Conservation (phyloP, 805 yeast species). For the Ascoidea rubescens region DNA sequence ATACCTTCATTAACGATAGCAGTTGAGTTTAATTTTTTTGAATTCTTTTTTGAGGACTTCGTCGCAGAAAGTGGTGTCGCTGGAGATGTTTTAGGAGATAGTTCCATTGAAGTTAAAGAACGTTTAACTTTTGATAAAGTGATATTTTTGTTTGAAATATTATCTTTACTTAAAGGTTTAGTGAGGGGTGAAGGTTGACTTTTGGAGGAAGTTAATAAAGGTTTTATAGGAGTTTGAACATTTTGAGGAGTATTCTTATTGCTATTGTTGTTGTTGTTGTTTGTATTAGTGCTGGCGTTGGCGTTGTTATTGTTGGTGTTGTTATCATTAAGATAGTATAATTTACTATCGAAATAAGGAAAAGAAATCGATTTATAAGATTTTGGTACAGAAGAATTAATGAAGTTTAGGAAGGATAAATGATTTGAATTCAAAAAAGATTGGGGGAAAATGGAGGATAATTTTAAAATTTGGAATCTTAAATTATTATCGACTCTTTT, state of each 20-base stretch:
- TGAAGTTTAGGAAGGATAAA: conserved; percentile 32
- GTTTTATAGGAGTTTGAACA: not conserved
- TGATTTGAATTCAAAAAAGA: conserved; percentile 22
- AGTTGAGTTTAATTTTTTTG: conserved; percentile 7
- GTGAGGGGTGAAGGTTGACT: conserved; percentile 30
- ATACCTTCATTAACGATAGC: conserved; percentile 25
- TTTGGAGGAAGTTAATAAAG: conserved; percentile 25
- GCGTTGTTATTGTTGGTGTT: not conserved
- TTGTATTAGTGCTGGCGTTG: not conserved
- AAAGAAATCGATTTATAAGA: not conserved
- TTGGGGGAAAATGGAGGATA: conserved; percentile 44
- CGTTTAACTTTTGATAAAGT: not conserved
- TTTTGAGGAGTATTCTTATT: conserved; percentile 16
- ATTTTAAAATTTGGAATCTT: conserved; percentile 32
- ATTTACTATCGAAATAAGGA: not conserved
- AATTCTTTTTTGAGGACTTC: conserved; percentile 10
- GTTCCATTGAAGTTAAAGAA: not conserved
- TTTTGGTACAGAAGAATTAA: conserved; percentile 12
- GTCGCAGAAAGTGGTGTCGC: conserved; percentile 5
- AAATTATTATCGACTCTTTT: conserved; percentile 15
- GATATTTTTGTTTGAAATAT: not conserved
- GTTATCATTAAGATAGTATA: too few relatives aligned
- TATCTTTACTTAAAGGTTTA: conserved; percentile 3
- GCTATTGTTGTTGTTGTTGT: conserved; percentile 8
- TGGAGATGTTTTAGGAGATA: conserved; percentile 8